Evolutionary conservation across 2,329 filamentous ascomycete genomes (phyloP).

Genomic region (Ustilaginoidea virens): DNA sequence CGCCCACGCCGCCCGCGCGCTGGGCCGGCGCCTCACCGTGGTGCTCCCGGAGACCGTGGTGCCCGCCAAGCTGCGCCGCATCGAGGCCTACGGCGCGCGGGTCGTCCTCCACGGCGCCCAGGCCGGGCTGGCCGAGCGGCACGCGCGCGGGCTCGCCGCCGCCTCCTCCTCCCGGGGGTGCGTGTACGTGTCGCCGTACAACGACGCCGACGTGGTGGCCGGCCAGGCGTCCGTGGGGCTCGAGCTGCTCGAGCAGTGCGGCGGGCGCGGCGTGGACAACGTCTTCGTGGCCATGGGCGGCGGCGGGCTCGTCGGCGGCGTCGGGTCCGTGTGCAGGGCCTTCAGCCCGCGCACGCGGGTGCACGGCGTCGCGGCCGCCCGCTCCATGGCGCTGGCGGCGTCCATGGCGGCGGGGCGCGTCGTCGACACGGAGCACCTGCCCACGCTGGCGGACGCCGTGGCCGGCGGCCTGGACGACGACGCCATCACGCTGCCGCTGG

Average conservation of each 20-base stretch:
- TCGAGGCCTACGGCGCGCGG: slow-evolving; percentile 8
- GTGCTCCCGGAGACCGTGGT: slow-evolving; percentile 9
- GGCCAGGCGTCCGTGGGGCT: slow-evolving; percentile 9
- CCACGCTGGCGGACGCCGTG: slow-evolving; percentile 11
- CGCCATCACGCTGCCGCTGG: slow-evolving; percentile 9
- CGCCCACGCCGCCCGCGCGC: slow-evolving; percentile 6
- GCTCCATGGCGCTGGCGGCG: slow-evolving; percentile 9
- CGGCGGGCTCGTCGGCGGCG: slow-evolving; percentile 10
- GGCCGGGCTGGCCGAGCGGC: slow-evolving; percentile 9
- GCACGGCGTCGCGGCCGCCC: slow-evolving; percentile 9
- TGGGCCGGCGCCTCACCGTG: slow-evolving; percentile 7
- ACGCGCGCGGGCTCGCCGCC: slow-evolving; percentile 10
- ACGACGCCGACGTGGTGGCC: slow-evolving; percentile 9
- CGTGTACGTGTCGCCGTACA: slow-evolving; percentile 11
- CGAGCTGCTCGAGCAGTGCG: slow-evolving; percentile 11
- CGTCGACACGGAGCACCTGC: slow-evolving; percentile 10
- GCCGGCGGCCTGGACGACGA: slow-evolving; percentile 11
- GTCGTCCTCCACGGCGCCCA: slow-evolving; percentile 10
- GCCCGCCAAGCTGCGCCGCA: slow-evolving; percentile 9
- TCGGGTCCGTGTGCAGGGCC: slow-evolving; percentile 11
- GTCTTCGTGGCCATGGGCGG: slow-evolving; percentile 12
- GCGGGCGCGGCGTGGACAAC: slow-evolving; percentile 7
- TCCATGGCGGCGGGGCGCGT: slow-evolving; percentile 9
- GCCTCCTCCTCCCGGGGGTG: slow-evolving; percentile 8
- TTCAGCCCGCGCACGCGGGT: slow-evolving; percentile 8